Conservation (phyloP, 768 basidiomycete species). For the Agaricus blazei region DNA sequence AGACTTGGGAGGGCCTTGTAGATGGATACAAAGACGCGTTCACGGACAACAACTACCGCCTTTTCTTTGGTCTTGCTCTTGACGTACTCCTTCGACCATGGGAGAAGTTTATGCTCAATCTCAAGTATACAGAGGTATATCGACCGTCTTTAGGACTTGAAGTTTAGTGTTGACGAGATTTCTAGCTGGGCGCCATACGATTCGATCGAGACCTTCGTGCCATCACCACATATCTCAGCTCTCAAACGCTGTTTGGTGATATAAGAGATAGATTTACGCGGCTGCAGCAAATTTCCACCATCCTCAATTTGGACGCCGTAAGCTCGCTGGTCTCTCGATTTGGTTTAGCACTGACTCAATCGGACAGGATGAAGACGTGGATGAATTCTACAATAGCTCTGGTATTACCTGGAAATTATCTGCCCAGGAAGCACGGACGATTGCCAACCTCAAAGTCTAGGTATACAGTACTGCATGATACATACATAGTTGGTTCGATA, state of each 20-base stretch:
- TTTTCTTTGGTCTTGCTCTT: conserved; percentile 80
- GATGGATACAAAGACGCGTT: conserved; percentile 88
- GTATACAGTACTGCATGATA: conserved; percentile 6
- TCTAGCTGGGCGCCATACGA: conserved; percentile 88
- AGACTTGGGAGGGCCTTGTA: conserved; percentile 79
- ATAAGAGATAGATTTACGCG: conserved; percentile 88
- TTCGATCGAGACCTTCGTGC: conserved; percentile 91
- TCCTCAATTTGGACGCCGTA: conserved; percentile 84
- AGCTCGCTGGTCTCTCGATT: conserved; percentile 18
- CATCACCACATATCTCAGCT: conserved; percentile 75
- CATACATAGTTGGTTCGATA: conserved; percentile 2
- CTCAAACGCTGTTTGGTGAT: conserved; percentile 87
- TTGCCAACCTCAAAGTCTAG: conserved; percentile 55
- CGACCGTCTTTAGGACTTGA: background rate
- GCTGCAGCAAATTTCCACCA: conserved; percentile 87
- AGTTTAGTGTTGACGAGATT: background rate
- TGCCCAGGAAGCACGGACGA: conserved; percentile 67
- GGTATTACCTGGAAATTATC: conserved; percentile 87
- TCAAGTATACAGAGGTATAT: conserved; percentile 85
- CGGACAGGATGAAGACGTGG: conserved; percentile 84
- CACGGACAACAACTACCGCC: conserved; percentile 82
- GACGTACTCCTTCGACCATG: conserved; percentile 91
- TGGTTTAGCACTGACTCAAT: background rate
- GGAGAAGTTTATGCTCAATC: conserved; percentile 80
- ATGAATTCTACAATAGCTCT: conserved; percentile 91